These are phyloP conservation scores for Linnemannia hyalina DNA, from an alignment of 192 early-diverging fungal genomes.

Conservation along the genomic window DNA sequence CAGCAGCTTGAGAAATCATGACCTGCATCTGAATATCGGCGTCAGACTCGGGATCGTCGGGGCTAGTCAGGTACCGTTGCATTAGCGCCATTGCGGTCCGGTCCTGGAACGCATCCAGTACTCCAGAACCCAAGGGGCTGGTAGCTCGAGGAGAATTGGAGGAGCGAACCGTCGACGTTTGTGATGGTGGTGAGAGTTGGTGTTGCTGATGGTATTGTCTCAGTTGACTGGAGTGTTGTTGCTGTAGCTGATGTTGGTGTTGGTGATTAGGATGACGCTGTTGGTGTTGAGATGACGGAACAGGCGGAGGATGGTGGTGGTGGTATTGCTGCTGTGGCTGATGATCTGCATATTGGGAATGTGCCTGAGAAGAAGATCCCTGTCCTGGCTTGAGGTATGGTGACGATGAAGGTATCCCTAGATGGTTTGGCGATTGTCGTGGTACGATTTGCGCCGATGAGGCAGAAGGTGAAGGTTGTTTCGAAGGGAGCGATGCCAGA, in stretches of 20 bases:
- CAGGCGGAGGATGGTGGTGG: neutral
- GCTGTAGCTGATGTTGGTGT: conserved; percentile 9
- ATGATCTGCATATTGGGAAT: neutral
- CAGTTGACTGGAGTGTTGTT: neutral
- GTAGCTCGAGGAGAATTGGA: neutral
- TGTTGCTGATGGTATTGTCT: neutral
- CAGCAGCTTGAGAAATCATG: conserved; percentile 65
- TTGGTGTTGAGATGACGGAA: neutral
- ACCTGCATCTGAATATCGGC: conserved; percentile 63
- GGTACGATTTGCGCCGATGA: conserved; percentile 11
- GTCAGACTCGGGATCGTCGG: conserved; percentile 54
- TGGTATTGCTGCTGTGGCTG: neutral
- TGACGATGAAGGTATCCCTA: conserved; percentile 17
- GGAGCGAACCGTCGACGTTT: neutral
- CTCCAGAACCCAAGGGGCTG: conserved; percentile 1
- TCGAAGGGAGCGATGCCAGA: neutral
- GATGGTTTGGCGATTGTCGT: conserved; percentile 34
- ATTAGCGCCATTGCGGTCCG: conserved; percentile 49
- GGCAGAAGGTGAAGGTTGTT: conserved; percentile 13
- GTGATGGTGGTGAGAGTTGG: conserved; percentile 1
- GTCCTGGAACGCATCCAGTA: conserved; percentile 25
- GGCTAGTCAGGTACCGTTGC: conserved; percentile 34
- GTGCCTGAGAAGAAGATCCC: neutral
- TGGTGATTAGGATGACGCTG: conserved; percentile 2
- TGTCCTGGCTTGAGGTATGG: neutral